Base-by-base conservation (phyloP, 208 protist genomes). In the Acanthamoeba lenticulata region DNA sequence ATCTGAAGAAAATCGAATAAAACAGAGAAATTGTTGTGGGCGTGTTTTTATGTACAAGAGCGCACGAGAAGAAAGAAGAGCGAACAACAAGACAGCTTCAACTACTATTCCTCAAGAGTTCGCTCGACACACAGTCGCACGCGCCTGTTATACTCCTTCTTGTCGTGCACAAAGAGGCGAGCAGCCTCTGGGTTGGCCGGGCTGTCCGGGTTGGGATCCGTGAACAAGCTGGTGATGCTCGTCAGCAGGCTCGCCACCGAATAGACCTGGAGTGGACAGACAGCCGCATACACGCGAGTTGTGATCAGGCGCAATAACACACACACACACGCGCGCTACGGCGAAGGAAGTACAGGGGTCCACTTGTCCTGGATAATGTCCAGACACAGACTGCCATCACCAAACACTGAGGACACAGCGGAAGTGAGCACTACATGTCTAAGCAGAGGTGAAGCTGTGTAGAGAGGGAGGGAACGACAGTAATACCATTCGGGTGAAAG, bases 121-220 rank as follows among this genome's bases (percentile, higher is more conserved):
- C 57, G 86, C 57, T 67, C 86, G 42, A 93, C 94, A 40, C 45
- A 94, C 44, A 42, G 6, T 44, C 95, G 45, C 44, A 96, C 95
- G 44, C 94, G 60, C 55, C 45, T 94, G 49, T 94, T 95, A 52
- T 96, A 96, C 60, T 95, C 95, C 52, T 93, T 79, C 27, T 62
- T 38, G 86, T 96, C 90, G n/a, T 7, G 47, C 24, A 52, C 57
- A 44, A 94, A 98, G 3, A 98, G 91, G 13, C 92, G 83, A 11
- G 98, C 98, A 24, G 98, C 98, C 93, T 98, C 96, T 15, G 95
- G 94, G 94, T 98, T 98, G 13, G 98, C 98, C 11, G 98, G 98
- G 21, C 96, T 98, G 69, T 95, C 94, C 21, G 98, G 98, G 90
- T 98, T 98, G 40, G 98, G 98, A 90, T 98, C 98, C 21, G 96